phyloP scores from a whole-genome alignment of 1,284 basidiomycete genomes.

The Taiwanofungus camphoratus region DNA sequence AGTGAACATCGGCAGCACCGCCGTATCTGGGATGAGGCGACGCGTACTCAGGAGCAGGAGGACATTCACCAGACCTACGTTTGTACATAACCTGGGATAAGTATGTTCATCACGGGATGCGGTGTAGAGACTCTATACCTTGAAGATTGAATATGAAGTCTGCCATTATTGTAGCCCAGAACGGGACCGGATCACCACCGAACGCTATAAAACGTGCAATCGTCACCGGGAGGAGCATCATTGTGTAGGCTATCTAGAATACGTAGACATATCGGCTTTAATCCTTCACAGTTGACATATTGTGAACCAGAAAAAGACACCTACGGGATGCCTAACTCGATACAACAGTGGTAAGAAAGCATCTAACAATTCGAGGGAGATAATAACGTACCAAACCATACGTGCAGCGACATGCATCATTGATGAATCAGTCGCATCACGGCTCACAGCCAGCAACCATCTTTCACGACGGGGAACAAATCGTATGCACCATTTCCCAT shows the following conservation, averaged over 20 bases:
- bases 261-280: not conserved
- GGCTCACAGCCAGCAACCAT: conserved; percentile 31
- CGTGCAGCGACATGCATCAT: conserved; percentile 30
- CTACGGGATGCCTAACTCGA: conserved; percentile 17
- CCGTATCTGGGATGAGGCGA: conserved; percentile 25
- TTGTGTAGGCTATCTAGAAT: conserved; percentile 29
- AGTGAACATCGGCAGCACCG: conserved; percentile 23
- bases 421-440: conserved; percentile 31
- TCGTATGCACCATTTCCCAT: conserved; percentile 29
- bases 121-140: conserved; percentile 20
- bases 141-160: conserved; percentile 35
- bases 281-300: no score
- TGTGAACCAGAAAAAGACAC: no score
- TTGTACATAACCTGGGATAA: not conserved
- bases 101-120: not conserved
- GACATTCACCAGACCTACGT: conserved; percentile 30
- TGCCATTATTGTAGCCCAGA: conserved; percentile 27
- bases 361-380: not conserved
- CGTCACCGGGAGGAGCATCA: conserved; percentile 33
- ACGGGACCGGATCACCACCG: conserved; percentile 26
- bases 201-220: conserved; percentile 31
- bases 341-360: not conserved
- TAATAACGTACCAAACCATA: conserved; percentile 28
- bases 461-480: conserved; percentile 28
- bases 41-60: conserved; percentile 27